Conservation (phyloP, 2,329 filamentous ascomycete genomes). For the Pseudogymnoascus sp. region DNA sequence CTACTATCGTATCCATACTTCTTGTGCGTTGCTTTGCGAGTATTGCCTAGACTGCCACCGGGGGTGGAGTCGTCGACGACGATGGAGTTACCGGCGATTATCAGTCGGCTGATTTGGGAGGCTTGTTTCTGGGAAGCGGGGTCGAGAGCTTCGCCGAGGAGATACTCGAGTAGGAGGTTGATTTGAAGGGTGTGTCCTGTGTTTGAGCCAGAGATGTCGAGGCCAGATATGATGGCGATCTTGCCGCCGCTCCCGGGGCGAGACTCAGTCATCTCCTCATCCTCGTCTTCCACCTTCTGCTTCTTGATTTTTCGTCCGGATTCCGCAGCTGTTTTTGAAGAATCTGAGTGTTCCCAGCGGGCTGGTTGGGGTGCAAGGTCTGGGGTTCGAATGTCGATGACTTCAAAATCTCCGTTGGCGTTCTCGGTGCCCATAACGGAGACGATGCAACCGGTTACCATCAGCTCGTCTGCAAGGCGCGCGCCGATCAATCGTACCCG, state of each 20-base stretch:
- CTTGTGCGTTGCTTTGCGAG: conserved; percentile 44
- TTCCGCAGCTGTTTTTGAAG: conserved; percentile 26
- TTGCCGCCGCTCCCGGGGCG: conserved; percentile 39
- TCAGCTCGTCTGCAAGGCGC: conserved; percentile 56
- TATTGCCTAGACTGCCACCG: conserved; percentile 27
- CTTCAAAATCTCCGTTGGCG: conserved; percentile 81
- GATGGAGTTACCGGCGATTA: conserved; percentile 90
- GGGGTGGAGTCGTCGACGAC: conserved; percentile 23
- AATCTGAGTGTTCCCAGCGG: conserved; percentile 65
- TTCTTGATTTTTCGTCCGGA: conserved; percentile 31
- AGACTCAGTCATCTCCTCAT: conserved; percentile 52
- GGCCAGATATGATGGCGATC: conserved; percentile 80
- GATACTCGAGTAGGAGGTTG: conserved; percentile 74
- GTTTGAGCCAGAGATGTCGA: conserved; percentile 71
- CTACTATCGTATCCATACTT: conserved; percentile 94
- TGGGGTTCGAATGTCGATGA: conserved; percentile 81
- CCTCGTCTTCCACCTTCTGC: conserved; percentile 39
- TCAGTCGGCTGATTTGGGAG: conserved; percentile 69
- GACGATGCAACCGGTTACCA: conserved; percentile 90
- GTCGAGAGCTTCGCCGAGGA: conserved; percentile 73
- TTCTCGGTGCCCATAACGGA: conserved; percentile 96
- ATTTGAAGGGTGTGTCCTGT: conserved; percentile 66
- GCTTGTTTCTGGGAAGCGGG: conserved; percentile 51
- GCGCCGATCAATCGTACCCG: conserved; percentile 72
- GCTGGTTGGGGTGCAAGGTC: conserved; percentile 76